phyloP scores from a whole-genome alignment of 805 yeast species.

The Schwanniomyces pseudopolymorphus region DNA sequence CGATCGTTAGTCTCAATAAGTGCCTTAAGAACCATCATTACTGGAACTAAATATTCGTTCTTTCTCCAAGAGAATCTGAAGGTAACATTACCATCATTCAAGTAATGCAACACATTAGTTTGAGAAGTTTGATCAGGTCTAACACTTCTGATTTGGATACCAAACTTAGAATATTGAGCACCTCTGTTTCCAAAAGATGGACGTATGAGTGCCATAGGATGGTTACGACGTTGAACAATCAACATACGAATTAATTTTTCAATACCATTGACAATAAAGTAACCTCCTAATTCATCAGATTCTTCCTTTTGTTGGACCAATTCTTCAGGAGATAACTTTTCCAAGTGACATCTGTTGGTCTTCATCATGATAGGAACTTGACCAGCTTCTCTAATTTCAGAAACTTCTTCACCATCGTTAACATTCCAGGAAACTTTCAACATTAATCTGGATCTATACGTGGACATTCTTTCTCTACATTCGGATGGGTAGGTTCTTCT shows the following conservation, averaged over 20 bases:
- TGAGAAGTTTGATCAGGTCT: constrained; percentile 98
- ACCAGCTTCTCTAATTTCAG: constrained; percentile 88
- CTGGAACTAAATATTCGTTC: constrained; percentile 93
- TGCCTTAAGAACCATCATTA: constrained; percentile 87
- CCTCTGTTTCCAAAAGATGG: constrained; percentile 95
- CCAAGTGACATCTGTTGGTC: constrained; percentile 88
- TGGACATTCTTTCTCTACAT: constrained; percentile 84
- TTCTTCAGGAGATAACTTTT: constrained; percentile 77
- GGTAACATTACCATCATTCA: constrained; percentile 93
- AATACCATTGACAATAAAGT: constrained; percentile 93
- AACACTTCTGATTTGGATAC: constrained; percentile 91
- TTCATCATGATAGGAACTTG: constrained; percentile 87
- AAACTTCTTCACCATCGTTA: constrained; percentile 79
- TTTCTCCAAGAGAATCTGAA: constrained; percentile 97
- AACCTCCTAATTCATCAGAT: constrained; percentile 94
- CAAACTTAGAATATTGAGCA: constrained; percentile 79
- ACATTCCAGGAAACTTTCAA: constrained; percentile 82
- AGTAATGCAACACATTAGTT: constrained; percentile 94
- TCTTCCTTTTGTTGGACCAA: constrained; percentile 82
- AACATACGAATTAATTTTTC: constrained; percentile 96
- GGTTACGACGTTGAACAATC: constrained; percentile 96
- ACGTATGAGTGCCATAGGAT: constrained; percentile 96
- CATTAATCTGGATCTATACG: constrained; percentile 77
- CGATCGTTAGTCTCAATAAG: constrained; percentile 87
- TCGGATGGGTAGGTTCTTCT: constrained; percentile 76